phyloP scores from a whole-genome alignment of 805 yeast species.

The Zygosaccharomyces rouxii region DNA sequence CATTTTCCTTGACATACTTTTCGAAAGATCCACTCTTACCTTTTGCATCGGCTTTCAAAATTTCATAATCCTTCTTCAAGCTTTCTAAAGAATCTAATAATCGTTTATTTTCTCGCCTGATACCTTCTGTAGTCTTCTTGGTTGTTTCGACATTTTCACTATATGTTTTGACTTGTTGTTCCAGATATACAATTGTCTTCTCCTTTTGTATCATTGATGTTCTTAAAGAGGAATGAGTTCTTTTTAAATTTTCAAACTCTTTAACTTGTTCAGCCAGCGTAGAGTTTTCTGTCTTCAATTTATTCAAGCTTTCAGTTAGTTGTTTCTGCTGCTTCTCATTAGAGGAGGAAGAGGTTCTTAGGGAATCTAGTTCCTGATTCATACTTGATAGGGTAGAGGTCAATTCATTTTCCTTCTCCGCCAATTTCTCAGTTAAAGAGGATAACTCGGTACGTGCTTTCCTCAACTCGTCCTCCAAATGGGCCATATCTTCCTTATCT shows the following conservation, averaged over 20 bases:
- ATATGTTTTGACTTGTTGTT: constrained; percentile 40
- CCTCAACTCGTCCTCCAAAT: constrained; percentile 10
- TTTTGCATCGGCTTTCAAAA: constrained; percentile 36
- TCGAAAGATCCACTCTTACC: constrained; percentile 38
- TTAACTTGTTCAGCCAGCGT: constrained; percentile 19
- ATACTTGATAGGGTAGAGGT: constrained; percentile 9
- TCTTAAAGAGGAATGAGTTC: constrained; percentile 19
- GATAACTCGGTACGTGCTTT: constrained; percentile 3
- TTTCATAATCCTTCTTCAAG: constrained; percentile 38
- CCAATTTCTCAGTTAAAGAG: constrained; percentile 6
- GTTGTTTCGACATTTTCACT: constrained; percentile 26
- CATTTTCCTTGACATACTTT: constrained; percentile 38
- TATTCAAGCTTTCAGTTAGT: constrained; percentile 13
- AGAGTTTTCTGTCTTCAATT: constrained; percentile 18
- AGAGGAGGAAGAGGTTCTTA: constrained; percentile 19
- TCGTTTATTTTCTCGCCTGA: constrained; percentile 34
- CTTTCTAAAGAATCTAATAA: constrained; percentile 29
- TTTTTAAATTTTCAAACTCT: constrained; percentile 20
- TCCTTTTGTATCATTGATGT: constrained; percentile 34
- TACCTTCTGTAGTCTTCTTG: constrained; percentile 28
- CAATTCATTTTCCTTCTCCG: constrained; percentile 12
- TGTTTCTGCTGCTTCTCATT: constrained; percentile 19
- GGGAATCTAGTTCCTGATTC: constrained; percentile 20
- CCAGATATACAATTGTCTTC: constrained; percentile 38
- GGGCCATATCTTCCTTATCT: constrained; percentile 21